A percentile compares a stretch with the other conserved stretches of the same genome.
These are phyloP conservation scores for Phytopythium mirpurense DNA, from an alignment of 352 stramenopile species.

Conservation along the genomic window DNA sequence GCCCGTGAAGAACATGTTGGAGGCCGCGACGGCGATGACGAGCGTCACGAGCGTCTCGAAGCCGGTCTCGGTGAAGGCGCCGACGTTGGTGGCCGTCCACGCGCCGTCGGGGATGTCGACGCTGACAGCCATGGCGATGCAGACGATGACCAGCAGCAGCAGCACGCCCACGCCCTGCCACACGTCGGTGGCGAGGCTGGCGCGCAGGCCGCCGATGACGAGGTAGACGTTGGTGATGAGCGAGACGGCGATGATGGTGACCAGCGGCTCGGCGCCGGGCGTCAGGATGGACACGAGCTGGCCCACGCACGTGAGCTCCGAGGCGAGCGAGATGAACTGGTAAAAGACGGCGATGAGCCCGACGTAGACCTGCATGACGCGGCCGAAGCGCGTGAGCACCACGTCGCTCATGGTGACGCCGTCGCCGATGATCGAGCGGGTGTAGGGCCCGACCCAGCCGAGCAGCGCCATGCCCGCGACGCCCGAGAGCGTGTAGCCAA, in stretches of 20 bases:
- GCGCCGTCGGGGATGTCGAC: slow-evolving; percentile 46
- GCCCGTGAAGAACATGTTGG: slow-evolving; percentile 76
- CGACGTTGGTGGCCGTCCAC: slow-evolving; percentile 47
- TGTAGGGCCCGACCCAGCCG: slow-evolving; percentile 48
- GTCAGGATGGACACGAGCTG: slow-evolving; percentile 46
- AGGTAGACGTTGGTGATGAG: slow-evolving; percentile 73
- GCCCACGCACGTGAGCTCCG: slow-evolving; percentile 61
- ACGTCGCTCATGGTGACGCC: slow-evolving; percentile 75
- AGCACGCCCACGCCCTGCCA: slow-evolving; percentile 68
- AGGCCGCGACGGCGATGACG: slow-evolving; percentile 51
- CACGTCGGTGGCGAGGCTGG: slow-evolving; percentile 69
- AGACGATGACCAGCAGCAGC: slow-evolving; percentile 47
- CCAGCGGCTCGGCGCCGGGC: slow-evolving; percentile 37
- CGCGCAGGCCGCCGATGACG: slow-evolving; percentile 62
- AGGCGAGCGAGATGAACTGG: slow-evolving; percentile 78
- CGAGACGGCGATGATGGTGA: slow-evolving; percentile 51
- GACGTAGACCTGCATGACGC: slow-evolving; percentile 63
- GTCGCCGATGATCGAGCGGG: slow-evolving; percentile 49
- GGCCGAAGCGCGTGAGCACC: slow-evolving; percentile 51
- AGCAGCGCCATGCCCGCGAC: slow-evolving; percentile 54
- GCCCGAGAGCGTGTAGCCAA: slow-evolving; percentile 68
- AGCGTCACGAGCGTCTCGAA: slow-evolving; percentile 76
- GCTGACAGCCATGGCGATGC: slow-evolving; percentile 51
- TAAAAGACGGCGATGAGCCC: slow-evolving; percentile 68
- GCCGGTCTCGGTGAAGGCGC: slow-evolving; percentile 49